A percentile compares a stretch with the other conserved stretches of the same genome.
phyloP scores from a whole-genome alignment of 805 yeast species.

The Barnettozyma californica region DNA sequence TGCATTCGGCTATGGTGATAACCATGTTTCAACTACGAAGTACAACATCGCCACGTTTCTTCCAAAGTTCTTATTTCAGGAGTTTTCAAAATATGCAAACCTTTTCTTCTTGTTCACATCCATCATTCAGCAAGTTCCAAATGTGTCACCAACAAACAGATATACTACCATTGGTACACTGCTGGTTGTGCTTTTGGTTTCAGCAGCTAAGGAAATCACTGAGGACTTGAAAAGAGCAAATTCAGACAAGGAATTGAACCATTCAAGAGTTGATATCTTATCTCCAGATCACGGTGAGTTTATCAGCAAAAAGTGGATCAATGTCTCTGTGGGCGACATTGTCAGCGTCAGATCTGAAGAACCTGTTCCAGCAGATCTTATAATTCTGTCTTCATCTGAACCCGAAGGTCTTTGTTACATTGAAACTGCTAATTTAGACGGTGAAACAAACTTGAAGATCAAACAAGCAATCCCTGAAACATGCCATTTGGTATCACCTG shows the following conservation, averaged over 20 bases:
- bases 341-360: slow-evolving; percentile 82
- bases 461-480: slow-evolving; percentile 86
- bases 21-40: slow-evolving; percentile 91
- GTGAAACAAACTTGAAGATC: slow-evolving; percentile 94
- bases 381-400: slow-evolving; percentile 84
- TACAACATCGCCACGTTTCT: slow-evolving; percentile 89
- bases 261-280: slow-evolving; percentile 66
- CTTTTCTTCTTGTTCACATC: slow-evolving; percentile 90
- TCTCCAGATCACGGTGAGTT: slow-evolving; percentile 54
- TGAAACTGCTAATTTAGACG: slow-evolving; percentile 96
- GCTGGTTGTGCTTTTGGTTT: slow-evolving; percentile 75
- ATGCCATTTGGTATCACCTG: slow-evolving; percentile 60
- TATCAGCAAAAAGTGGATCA: slow-evolving; percentile 70
- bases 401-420: slow-evolving; percentile 98
- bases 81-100: slow-evolving; percentile 95
- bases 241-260: slow-evolving; percentile 87
- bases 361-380: slow-evolving; percentile 89
- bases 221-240: slow-evolving; percentile 86
- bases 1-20: slow-evolving; percentile 58
- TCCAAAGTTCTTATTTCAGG: slow-evolving; percentile 94
- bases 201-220: slow-evolving; percentile 85
- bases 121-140: slow-evolving; percentile 92
- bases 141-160: slow-evolving; percentile 92
- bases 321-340: slow-evolving; percentile 87
- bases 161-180: slow-evolving; percentile 93